Percentiles rank a stretch among this genome's conserved stretches.
phyloP scores from a whole-genome alignment of 2,329 filamentous ascomycete species.

The Cladosporium sp. region DNA sequence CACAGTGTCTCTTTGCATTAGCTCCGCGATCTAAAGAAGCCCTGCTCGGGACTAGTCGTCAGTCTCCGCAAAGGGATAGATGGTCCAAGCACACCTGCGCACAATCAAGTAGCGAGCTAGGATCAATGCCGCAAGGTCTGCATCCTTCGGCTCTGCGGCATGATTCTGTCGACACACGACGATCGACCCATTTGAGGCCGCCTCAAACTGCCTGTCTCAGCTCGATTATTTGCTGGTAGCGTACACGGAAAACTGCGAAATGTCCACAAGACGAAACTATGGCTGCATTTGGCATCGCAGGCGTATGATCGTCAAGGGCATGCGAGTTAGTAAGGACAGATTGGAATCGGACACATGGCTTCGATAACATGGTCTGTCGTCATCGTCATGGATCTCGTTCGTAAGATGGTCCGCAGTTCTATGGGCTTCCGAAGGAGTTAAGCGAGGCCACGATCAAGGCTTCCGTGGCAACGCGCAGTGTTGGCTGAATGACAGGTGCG shows the following conservation, averaged over 20 bases:
- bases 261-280: no score
- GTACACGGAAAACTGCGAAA: no score
- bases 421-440: slow-evolving; percentile 4
- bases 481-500: slow-evolving; percentile 60
- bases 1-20: no score
- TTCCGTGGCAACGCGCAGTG: slow-evolving; percentile 48
- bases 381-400: not conserved
- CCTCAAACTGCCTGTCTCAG: not conserved
- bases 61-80: no score
- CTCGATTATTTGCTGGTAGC: not conserved
- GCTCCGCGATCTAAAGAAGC: no score
- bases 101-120: no score
- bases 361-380: not conserved
- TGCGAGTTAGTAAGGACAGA: not conserved
- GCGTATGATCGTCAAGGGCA: not conserved
- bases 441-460: slow-evolving; percentile 30
- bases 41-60: no score
- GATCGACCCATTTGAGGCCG: not conserved
- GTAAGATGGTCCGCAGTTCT: not conserved
- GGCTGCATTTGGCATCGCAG: not conserved
- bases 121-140: no score
- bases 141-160: no score
- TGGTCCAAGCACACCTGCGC: no score
- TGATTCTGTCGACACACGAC: no score
- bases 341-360: not conserved